phyloP scores from a whole-genome alignment of 2,329 filamentous ascomycete species.

The Fusarium sp. region DNA sequence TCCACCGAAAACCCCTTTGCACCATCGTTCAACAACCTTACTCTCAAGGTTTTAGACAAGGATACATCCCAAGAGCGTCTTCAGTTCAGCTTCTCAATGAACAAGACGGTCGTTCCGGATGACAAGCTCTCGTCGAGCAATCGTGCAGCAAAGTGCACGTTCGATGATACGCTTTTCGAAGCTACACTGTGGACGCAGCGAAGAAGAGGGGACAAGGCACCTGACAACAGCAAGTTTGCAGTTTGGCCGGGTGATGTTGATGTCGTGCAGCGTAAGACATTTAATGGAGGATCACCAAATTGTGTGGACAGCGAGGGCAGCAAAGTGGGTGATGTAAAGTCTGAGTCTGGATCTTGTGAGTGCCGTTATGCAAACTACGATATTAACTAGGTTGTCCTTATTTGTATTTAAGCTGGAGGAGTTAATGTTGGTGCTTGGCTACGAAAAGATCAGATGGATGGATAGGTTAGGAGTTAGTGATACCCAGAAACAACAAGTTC shows the following conservation, averaged over 20 bases:
- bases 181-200: conserved; percentile 71
- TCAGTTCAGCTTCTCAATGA: conserved; percentile 65
- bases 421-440: neutral
- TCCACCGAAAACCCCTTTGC: conserved; percentile 67
- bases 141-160: conserved; percentile 67
- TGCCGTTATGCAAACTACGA: conserved; percentile 56
- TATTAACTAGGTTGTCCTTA: conserved; percentile 1
- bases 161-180: conserved; percentile 65
- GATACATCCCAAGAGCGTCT: conserved; percentile 66
- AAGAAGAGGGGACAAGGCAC: conserved; percentile 36
- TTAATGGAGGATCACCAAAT: conserved; percentile 59
- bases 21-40: conserved; percentile 66
- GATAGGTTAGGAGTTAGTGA: conserved; percentile 33
- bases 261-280: conserved; percentile 63
- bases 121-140: conserved; percentile 57
- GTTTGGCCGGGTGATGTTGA: conserved; percentile 71
- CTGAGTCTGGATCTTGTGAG: conserved; percentile 52
- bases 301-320: conserved; percentile 61
- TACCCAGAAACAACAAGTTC: conserved; percentile 35
- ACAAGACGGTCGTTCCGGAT: conserved; percentile 65
- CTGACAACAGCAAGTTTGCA: conserved; percentile 47
- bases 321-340: conserved; percentile 54
- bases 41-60: conserved; percentile 62
- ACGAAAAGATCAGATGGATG: neutral
- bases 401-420: neutral